Evolutionary conservation across 257 asterid genomes (phyloP).

Genomic region (Nicotiana knightiana): DNA sequence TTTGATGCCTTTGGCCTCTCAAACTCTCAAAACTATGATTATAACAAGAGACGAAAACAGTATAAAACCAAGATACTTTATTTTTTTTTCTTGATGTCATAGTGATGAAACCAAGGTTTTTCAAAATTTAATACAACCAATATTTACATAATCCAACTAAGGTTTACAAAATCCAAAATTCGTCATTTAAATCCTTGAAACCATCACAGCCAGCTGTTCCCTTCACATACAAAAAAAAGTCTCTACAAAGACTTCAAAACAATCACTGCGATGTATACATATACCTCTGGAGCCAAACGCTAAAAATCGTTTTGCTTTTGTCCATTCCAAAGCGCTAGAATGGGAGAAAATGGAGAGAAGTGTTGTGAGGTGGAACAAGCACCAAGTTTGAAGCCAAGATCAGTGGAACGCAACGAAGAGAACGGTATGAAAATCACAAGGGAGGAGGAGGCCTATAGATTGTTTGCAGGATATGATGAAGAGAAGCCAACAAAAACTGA

Average conservation of each 20-base stretch:
- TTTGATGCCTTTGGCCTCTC: not conserved
- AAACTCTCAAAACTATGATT: not conserved
- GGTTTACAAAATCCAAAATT: not conserved
- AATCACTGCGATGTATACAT: not conserved
- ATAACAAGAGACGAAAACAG: not conserved
- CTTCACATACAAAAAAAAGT: not conserved
- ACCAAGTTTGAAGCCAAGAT: not conserved
- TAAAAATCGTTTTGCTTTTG: not conserved
- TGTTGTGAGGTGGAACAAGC: not conserved
- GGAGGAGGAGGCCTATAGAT: constrained; percentile 27
- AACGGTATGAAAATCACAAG: constrained; percentile 39
- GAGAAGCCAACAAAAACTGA: constrained; percentile 62
- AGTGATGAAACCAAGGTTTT: not conserved
- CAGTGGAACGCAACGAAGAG: constrained; percentile 5
- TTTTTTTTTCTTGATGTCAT: not conserved
- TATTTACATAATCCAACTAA: not conserved
- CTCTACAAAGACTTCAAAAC: not conserved
- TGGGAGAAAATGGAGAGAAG: not conserved
- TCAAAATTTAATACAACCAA: not conserved
- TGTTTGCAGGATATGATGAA: constrained; percentile 43
- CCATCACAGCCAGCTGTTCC: not conserved
- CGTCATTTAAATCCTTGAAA: not conserved
- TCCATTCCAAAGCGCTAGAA: not conserved
- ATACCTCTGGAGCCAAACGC: not conserved
- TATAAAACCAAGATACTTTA: not conserved